phyloP scores from a whole-genome alignment of 495 filamentous ascomycete species.

The Hypomontagnella submonticulosa region DNA sequence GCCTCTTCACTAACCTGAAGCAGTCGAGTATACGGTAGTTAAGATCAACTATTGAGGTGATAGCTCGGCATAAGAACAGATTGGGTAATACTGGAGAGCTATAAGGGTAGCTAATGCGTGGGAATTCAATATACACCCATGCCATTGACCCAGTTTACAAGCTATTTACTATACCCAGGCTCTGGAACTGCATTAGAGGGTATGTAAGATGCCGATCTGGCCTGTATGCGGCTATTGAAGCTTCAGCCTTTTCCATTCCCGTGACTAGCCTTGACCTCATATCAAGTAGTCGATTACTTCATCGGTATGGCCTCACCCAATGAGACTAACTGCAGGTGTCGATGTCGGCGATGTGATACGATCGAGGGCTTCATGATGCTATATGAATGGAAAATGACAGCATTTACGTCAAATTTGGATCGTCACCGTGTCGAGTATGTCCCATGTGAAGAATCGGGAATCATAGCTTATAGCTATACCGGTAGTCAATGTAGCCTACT shows the following conservation, averaged over 20 bases:
- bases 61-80: conserved; percentile 6
- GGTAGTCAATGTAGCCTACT: conserved; percentile 8
- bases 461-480: too few species aligned
- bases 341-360: conserved; percentile 2
- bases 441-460: too few species aligned
- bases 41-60: conserved; percentile 11
- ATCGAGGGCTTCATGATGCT: conserved; percentile 24
- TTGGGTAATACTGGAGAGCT: conserved; percentile 15
- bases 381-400: conserved; percentile 14
- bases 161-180: conserved; percentile 20
- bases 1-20: conserved; percentile 2
- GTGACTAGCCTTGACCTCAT: conserved; percentile 20
- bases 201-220: conserved; percentile 13
- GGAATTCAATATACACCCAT: conserved; percentile 3
- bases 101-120: conserved; percentile 3
- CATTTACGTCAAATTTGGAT: conserved; percentile 27
- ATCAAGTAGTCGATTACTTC: conserved; percentile 16
- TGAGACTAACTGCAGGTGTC: neutral
- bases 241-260: conserved; percentile 10
- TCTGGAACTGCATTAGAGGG: conserved; percentile 3
- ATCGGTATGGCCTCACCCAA: neutral
- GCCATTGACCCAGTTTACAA: conserved; percentile 1
- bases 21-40: conserved; percentile 3
- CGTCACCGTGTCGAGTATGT: too few species aligned
- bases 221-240: conserved; percentile 12